Evolutionary conservation across 257 asterid species (phyloP).

Genomic region (Nicotiana undulata): DNA sequence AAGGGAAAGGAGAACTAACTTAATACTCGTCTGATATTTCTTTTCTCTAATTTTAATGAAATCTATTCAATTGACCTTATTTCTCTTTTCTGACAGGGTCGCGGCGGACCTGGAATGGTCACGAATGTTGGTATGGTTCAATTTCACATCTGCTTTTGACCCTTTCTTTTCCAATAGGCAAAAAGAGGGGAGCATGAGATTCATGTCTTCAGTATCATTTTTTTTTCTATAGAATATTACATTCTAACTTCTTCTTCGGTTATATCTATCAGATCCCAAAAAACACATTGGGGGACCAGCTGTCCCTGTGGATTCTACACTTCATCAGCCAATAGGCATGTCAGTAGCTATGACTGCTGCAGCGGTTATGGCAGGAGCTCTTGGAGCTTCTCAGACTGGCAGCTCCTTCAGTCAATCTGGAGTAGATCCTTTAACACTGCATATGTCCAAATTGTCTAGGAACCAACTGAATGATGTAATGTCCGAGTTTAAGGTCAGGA

Average conservation of each 20-base stretch:
- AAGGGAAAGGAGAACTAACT: background rate
- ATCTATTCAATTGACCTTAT: background rate
- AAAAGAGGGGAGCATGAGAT: background rate
- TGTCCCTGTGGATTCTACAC: constrained; percentile 39
- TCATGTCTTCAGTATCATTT: background rate
- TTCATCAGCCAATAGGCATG: constrained; percentile 75
- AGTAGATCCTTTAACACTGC: constrained; percentile 68
- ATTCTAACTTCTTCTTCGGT: background rate
- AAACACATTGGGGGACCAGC: constrained; percentile 60
- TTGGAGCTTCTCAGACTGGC: constrained; percentile 66
- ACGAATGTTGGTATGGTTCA: constrained; percentile 50
- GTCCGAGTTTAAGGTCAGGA: constrained; percentile 66
- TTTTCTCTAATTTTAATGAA: background rate
- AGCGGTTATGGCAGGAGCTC: constrained; percentile 78
- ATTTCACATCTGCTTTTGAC: constrained; percentile 3
- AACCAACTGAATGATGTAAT: constrained; percentile 63
- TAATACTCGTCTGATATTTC: background rate
- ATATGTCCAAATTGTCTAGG: constrained; percentile 83
- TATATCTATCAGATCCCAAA: constrained; percentile 38
- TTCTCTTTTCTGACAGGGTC: constrained; percentile 56
- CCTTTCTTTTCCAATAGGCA: background rate
- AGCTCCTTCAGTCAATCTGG: constrained; percentile 42
- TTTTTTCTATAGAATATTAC: background rate
- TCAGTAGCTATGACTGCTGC: constrained; percentile 81
- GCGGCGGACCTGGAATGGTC: constrained; percentile 79